Evolutionary conservation across 306 rosid genomes (phyloP), one percentile per base, ranked within the genome.

Genomic region (Elaeagnus macrophylla): DNA sequence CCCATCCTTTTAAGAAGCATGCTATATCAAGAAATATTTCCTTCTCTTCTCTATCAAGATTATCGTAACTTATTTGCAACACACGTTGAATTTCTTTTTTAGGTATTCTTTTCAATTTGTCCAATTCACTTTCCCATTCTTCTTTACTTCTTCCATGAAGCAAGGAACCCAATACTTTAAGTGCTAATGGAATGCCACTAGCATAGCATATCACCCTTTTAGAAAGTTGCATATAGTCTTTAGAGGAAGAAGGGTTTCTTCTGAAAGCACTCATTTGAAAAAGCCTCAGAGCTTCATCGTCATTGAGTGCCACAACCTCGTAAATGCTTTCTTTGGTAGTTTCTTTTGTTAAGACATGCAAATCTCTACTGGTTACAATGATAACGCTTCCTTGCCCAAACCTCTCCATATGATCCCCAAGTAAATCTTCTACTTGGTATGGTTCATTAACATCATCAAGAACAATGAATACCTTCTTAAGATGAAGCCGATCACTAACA

Each of bases 1-100:
- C 10, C n/a, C 7, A 6, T 8, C 37, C 55, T 13, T 43, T 37
- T 6, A 48, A 36, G 10, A 60, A 48, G 37, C 65, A 60, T 37
- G 19, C 56, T 37, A 48, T 5, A 12, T 60, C 65, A 1, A 60
- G 56, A 60, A 60, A 48, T 15, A 48, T 15, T 3, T 10, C 17
- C 35, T 60, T 40, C 40, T 1, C 7, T 9, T 6, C 12, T 18
- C 5, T 0, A 17, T 48, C 65, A 9, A 38, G n/a, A n/a, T n/a
- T n/a, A 1, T 60, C 56, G 0, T 15, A 60, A 38, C 55, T 36
- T 60, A 37, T 48, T 60, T n/a, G 48, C 38, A 60, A n/a, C 10
- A 11, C 37, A 14, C 49, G 9, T 37, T 16, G 12, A 13, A 60
- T 9, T 4, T 6, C 7, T 4, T n/a, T 8, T 12, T 60, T 47